These are phyloP conservation scores for Colletotrichum godetiae DNA, from an alignment of 2,329 filamentous ascomycete genomes.

Conservation along the genomic window DNA sequence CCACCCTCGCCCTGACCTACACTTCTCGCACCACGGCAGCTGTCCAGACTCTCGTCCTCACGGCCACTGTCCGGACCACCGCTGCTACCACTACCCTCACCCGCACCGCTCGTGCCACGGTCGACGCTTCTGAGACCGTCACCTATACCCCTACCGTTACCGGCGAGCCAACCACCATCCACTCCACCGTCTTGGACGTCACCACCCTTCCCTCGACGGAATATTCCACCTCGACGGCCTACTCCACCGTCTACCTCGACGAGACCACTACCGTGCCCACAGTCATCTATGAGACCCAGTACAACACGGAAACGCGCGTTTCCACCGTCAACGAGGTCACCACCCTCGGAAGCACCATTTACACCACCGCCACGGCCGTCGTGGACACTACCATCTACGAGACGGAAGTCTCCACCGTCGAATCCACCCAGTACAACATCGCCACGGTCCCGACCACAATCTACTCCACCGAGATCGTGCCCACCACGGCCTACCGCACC, in stretches of 20 bases:
- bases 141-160: conserved; percentile 4
- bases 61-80: background rate
- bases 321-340: conserved; percentile 1
- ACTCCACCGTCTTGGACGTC: conserved; percentile 5
- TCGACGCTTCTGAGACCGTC: conserved; percentile 1
- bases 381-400: conserved; percentile 19
- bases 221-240: background rate
- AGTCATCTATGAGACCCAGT: background rate
- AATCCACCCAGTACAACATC: conserved; percentile 16
- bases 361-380: conserved; percentile 5
- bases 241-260: conserved; percentile 2
- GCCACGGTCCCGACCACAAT: conserved; percentile 12
- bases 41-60: background rate
- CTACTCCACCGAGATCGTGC: conserved; percentile 4
- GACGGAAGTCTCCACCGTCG: background rate
- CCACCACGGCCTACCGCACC: background rate
- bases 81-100: conserved; percentile 4
- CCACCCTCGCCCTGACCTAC: conserved; percentile 7
- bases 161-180: background rate
- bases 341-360: conserved; percentile 9
- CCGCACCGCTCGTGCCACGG: conserved; percentile 10
- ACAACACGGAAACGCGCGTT: background rate
- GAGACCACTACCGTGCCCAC: conserved; percentile 8
- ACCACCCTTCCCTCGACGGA: conserved; percentile 2
- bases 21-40: background rate